Conservation (phyloP, 2,329 filamentous ascomycete genomes). For the Colletotrichum endophyticum region DNA sequence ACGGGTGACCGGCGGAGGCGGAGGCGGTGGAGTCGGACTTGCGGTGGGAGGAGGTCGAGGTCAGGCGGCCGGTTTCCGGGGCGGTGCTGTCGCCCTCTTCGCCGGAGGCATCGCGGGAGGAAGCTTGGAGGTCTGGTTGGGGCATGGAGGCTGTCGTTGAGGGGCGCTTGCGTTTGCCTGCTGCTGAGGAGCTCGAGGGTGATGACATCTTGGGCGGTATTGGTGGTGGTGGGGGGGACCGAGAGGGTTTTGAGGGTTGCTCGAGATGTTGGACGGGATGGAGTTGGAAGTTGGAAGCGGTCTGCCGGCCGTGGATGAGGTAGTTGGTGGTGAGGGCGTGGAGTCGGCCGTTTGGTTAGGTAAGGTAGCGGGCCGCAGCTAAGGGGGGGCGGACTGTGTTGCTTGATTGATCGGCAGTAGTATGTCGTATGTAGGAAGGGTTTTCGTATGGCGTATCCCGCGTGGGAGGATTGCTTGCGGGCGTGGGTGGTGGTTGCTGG, state of each 20-base stretch:
- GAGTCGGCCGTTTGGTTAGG: background rate
- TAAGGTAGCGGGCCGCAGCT: background rate
- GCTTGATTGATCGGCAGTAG: conserved; percentile 7
- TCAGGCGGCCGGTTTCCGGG: conserved; percentile 55
- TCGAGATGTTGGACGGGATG: background rate
- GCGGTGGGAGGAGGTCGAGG: conserved; percentile 51
- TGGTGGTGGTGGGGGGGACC: background rate
- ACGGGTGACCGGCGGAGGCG: conserved; percentile 57
- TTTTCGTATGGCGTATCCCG: background rate
- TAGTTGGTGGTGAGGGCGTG: background rate
- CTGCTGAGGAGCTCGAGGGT: conserved; percentile 56
- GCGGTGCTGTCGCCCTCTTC: conserved; percentile 81
- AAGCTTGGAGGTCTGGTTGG: conserved; percentile 59
- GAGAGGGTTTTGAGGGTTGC: background rate
- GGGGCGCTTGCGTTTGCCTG: conserved; percentile 82
- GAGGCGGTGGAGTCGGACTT: conserved; percentile 52
- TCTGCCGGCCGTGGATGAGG: background rate
- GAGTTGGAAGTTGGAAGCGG: background rate
- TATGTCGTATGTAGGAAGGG: conserved; percentile 10
- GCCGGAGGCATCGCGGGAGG: conserved; percentile 81
- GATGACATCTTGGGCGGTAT: conserved; percentile 59
- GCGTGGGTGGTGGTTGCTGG: background rate
- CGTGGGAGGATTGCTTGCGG: background rate
- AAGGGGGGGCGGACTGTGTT: conserved; percentile 1
- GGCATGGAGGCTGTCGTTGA: conserved; percentile 53